Base-by-base conservation (phyloP, 305 asterid species). In the Lippia alba region DNA sequence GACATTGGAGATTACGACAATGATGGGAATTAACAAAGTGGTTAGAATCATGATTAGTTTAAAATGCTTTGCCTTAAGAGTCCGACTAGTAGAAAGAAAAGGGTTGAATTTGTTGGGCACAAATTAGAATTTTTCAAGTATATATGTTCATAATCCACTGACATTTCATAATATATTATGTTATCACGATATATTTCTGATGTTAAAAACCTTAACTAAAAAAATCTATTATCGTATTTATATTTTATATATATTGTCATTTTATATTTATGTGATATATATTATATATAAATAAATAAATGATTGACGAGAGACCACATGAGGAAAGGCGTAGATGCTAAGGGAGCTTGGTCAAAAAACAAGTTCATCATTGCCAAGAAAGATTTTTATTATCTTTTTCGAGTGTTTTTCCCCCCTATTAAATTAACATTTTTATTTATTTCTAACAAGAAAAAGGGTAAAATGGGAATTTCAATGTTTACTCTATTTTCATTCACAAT, bases 311-410 rank as follows among this genome's bases (percentile, higher is more conserved):
- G 44, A 71, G 79, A 61, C 73, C 84, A 82, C 84, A 83, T 83
- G 76, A 57, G 78, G 75, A 74, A 83, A 82, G 76, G 75, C 77
- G 79, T 83, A 72, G 64, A 51, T 53, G 55, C 51, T 55, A 78
- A 83, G 83, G 71, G 64, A 77, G 66, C 66, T 39, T 77, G 83
- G 83, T 83, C 87, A 80, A 83, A 77, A 76, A 72, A 50, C 39
- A 61, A 76, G 56, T 74, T 72, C 79, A 82, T 79, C 69, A 82
- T 79, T 74, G 74, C 74, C 12, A 41, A 57, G 78, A 56, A 79
- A 61, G 56, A 39, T 16, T 14, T 24, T 46, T 46, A 60, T 61
- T 30, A 16, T 60, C 50, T 39, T 60, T 15, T 40, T 48, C 56
- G 4, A 36, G 30, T 39, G 36, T 55, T 19, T 54, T 1, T 55